These are phyloP conservation scores for Chaetomium olivaceum DNA, from an alignment of 2,329 filamentous ascomycete species.

Conservation along the genomic window DNA sequence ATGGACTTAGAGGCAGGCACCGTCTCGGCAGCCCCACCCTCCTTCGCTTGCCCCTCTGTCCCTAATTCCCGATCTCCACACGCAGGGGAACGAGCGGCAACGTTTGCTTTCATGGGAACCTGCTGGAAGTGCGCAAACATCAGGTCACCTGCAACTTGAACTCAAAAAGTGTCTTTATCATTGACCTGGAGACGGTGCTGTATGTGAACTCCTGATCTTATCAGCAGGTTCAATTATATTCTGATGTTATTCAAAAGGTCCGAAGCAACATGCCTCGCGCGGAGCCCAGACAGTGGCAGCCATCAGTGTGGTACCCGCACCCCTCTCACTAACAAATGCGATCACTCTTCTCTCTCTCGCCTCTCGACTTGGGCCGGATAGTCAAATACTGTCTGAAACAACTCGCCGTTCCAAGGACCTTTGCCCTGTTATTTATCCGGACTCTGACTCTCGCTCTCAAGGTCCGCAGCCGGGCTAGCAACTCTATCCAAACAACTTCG, in stretches of 20 bases:
- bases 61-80: constrained; percentile 24
- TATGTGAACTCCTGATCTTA: not conserved
- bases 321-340: not conserved
- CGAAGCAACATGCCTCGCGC: not conserved
- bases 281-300: not conserved
- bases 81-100: not conserved
- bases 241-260: not conserved
- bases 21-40: constrained; percentile 13
- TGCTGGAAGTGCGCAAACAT: not conserved
- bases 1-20: not conserved
- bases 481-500: constrained; percentile 1
- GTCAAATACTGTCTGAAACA: constrained; percentile 10
- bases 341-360: not conserved
- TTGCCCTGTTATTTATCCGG: constrained; percentile 11
- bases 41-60: constrained; percentile 21
- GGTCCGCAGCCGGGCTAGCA: not conserved
- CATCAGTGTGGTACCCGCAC: not conserved
- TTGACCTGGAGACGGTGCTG: not conserved
- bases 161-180: not conserved
- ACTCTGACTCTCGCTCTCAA: not conserved
- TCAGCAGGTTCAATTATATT: not conserved
- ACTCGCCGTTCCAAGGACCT: not conserved
- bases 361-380: not conserved
- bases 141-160: too few species aligned
- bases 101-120: not conserved